Conservation (phyloP, 2,329 filamentous ascomycete species). For the Sarocladium oryzae region DNA sequence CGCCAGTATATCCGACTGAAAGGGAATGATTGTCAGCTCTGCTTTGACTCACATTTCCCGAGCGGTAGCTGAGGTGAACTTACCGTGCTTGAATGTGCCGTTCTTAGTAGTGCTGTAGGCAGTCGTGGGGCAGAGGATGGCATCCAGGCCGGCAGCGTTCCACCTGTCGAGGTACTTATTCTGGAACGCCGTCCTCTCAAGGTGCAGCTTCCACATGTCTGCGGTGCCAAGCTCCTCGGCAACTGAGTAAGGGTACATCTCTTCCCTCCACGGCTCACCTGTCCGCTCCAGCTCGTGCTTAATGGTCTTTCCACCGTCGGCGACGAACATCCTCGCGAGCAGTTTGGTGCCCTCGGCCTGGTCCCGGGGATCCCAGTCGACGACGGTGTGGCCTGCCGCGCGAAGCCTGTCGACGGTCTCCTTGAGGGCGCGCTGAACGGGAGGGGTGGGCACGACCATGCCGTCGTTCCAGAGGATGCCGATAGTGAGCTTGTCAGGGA, state of each 20-base stretch:
- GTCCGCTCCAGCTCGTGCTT: conserved; percentile 29
- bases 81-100: conserved; percentile 37
- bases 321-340: conserved; percentile 39
- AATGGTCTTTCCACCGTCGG: conserved; percentile 39
- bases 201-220: conserved; percentile 42
- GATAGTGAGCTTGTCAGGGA: conserved; percentile 41
- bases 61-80: no score
- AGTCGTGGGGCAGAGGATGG: conserved; percentile 47
- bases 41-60: background rate
- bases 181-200: conserved; percentile 38
- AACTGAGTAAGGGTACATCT: conserved; percentile 26
- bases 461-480: conserved; percentile 61
- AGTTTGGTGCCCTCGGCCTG: conserved; percentile 25
- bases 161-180: conserved; percentile 18
- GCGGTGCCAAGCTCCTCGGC: conserved; percentile 28
- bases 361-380: conserved; percentile 36
- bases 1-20: conserved; percentile 42
- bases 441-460: conserved; percentile 54
- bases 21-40: background rate
- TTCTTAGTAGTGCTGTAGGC: conserved; percentile 36
- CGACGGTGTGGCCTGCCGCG: conserved; percentile 43
- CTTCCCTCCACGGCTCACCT: conserved; percentile 35
- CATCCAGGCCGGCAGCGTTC: conserved; percentile 43
- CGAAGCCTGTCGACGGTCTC: conserved; percentile 44
- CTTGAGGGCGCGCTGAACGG: conserved; percentile 48